These are phyloP conservation scores for Melampsora occidentalis DNA, from an alignment of 1,284 basidiomycete species.

Conservation along the genomic window DNA sequence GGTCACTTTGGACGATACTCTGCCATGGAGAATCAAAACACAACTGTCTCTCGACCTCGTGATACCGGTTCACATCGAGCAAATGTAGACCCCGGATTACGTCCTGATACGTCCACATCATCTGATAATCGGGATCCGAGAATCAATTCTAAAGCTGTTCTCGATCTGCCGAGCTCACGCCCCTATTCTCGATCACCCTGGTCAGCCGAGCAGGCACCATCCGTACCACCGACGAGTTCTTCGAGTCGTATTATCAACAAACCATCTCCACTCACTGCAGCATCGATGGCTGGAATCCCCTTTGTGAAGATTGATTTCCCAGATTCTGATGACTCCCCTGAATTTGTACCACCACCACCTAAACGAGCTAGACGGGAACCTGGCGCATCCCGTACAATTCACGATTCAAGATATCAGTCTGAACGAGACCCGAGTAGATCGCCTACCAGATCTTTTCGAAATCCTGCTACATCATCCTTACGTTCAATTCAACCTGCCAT, in stretches of 20 bases:
- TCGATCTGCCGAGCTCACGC: background rate
- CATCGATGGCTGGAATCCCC: constrained; percentile 19
- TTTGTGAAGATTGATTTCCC: constrained; percentile 38
- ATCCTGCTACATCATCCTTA: background rate
- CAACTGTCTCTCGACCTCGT: background rate
- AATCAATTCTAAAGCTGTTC: background rate
- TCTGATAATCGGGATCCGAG: background rate
- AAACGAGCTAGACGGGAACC: background rate
- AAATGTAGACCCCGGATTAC: background rate
- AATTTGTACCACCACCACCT: constrained; percentile 35
- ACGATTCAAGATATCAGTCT: background rate
- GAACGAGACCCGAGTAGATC: constrained; percentile 2
- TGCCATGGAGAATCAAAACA: background rate
- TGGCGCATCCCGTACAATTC: background rate
- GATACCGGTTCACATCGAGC: background rate
- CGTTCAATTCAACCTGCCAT: constrained; percentile 10
- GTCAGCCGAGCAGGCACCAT: background rate
- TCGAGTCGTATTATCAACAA: background rate
- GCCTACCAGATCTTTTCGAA: background rate
- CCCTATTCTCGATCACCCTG: background rate
- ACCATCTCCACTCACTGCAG: constrained; percentile 26
- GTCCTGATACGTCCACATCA: background rate
- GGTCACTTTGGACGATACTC: constrained; percentile 2
- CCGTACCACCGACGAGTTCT: background rate
- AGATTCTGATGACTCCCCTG: constrained; percentile 42